A percentile compares a stretch with the other conserved stretches of the same genome.
phyloP scores from a whole-genome alignment of 1,139 yeast genomes.

The Suhomyces chickasaworum region DNA sequence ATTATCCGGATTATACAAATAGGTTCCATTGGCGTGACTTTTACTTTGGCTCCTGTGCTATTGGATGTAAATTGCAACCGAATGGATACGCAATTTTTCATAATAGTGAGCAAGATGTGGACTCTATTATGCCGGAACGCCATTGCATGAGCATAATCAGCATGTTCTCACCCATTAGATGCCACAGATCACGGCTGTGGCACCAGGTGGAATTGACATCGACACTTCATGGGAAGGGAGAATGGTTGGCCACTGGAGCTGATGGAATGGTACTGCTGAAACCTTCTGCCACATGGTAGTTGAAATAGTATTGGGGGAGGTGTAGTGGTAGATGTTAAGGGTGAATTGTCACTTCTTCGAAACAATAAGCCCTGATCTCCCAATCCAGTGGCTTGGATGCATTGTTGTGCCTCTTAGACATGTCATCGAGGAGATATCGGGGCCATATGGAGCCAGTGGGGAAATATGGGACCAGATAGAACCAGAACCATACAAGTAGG shows the following conservation, averaged over 20 bases:
- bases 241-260: no score
- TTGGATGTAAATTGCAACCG: not conserved
- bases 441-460: not conserved
- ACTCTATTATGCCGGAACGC: not conserved
- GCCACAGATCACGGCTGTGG: not conserved
- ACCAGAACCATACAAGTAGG: no score
- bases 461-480: no score
- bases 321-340: not conserved
- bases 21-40: not conserved
- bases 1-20: not conserved
- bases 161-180: not conserved
- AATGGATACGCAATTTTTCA: not conserved
- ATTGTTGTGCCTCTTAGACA: not conserved
- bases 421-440: not conserved
- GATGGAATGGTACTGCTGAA: no score
- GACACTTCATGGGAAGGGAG: no score
- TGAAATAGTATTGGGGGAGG: not conserved
- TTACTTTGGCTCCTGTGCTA: not conserved
- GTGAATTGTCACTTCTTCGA: not conserved
- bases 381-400: not conserved
- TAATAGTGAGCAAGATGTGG: conserved; percentile 2
- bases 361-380: not conserved
- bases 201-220: no score
- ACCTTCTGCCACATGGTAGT: no score
- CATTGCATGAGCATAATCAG: not conserved